Evolutionary conservation across 1,284 basidiomycete species (phyloP).

Genomic region (Rhodotorula sp.): DNA sequence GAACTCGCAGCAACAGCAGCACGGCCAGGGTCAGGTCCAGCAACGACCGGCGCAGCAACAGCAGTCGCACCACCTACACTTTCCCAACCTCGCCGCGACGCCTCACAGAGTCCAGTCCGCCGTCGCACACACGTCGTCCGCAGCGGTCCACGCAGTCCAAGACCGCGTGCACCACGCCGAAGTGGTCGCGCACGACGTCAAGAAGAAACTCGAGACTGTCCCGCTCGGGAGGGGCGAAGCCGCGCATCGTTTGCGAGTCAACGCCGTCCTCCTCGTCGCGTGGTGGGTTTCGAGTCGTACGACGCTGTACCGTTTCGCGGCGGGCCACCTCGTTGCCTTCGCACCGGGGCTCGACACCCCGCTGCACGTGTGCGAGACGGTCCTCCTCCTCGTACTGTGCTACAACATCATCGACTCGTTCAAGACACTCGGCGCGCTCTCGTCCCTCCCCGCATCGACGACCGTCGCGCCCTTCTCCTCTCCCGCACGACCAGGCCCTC

Average conservation of each 20-base stretch:
- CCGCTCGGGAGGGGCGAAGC: slow-evolving; percentile 33
- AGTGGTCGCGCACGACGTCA: slow-evolving; percentile 10
- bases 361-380: slow-evolving; percentile 30
- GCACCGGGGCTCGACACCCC: slow-evolving; percentile 32
- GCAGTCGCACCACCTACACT: slow-evolving; percentile 2
- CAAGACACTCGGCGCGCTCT: slow-evolving; percentile 27
- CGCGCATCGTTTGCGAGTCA: slow-evolving; percentile 30
- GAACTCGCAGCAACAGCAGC: background rate
- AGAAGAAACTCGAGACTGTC: slow-evolving; percentile 18
- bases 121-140: background rate
- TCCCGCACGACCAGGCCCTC: background rate
- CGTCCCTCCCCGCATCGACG: slow-evolving; percentile 20
- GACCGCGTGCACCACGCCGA: slow-evolving; percentile 1
- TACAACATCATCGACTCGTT: slow-evolving; percentile 40
- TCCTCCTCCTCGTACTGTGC: slow-evolving; percentile 31
- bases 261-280: slow-evolving; percentile 30
- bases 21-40: background rate
- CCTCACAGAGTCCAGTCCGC: slow-evolving; percentile 13
- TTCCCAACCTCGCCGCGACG: background rate
- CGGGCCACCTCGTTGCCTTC: slow-evolving; percentile 31
- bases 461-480: slow-evolving; percentile 8
- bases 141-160: slow-evolving; percentile 8
- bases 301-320: slow-evolving; percentile 23
- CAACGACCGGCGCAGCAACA: slow-evolving; percentile 2
- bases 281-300: slow-evolving; percentile 37